Base-by-base conservation (phyloP, 805 yeast species). In the Kurtzmaniella fragi region DNA sequence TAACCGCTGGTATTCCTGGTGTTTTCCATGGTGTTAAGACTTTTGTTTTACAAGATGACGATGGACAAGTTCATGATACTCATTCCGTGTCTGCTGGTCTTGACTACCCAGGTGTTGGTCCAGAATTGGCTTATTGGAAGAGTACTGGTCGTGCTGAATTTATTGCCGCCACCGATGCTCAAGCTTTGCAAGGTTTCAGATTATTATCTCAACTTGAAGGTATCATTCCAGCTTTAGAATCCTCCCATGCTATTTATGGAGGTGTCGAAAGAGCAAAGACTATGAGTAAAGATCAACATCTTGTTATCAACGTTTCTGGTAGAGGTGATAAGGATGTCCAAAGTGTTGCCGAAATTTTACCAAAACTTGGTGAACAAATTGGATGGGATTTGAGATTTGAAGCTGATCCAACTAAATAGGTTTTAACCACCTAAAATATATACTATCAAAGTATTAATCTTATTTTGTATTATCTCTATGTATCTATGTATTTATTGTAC, bases 321-420 rank as follows among this genome's bases (percentile, higher is more conserved):
- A 86, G 99, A 75, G 99, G 99, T 68, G 99, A 93, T 62, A 93
- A 93, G 71, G 99, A 93, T 62, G 99, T 93, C 30, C 96, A 89
- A 67, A 86, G 90, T 61, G 97, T 93, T 39, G 99, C 99, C 34
- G 96, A 93, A 63, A 79, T 82, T 38, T 74, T 93, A 58, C 99
- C 99, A 34, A 77, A 68, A 47, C 70, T 88, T 41, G 99, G 99
- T 32, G 95, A 93, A 35, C 59, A 80, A 62, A 91, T 93, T 56
- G 93, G 84, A 54, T 93, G 99, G 99, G 97, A 91, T 61, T 73
- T 93, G 59, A 79, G 99, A 64, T 93, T 93, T 52, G 86, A 84
- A 54, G 65, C 58, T 27, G 72, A 67, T 46, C 73, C 73, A 29
- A 50, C 69, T 13, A 64, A 65, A 50, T 54, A 56, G 42, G 14